Evolutionary conservation across 768 basidiomycete species (phyloP).

Genomic region (Lentinula raphanica): DNA sequence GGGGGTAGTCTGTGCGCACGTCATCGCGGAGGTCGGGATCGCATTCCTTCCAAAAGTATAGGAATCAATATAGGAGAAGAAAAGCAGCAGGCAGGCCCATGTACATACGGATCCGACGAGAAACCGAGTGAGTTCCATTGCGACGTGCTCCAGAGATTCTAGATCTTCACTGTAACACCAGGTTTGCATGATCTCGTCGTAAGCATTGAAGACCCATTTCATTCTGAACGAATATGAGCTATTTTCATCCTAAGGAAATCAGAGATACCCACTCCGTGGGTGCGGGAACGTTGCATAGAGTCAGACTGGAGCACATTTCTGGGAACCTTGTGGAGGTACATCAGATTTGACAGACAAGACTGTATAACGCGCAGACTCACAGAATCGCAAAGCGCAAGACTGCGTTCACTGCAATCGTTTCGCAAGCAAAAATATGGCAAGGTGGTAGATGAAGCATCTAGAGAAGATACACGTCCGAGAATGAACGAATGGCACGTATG

Average conservation of each 20-base stretch:
- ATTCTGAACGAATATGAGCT: slow-evolving; percentile 31
- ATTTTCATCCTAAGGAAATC: neutral
- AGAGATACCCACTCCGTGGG: slow-evolving; percentile 52
- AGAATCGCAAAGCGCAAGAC: slow-evolving; percentile 61
- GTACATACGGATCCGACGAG: slow-evolving; percentile 51
- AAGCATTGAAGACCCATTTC: slow-evolving; percentile 54
- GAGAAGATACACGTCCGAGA: neutral
- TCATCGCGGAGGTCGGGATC: slow-evolving; percentile 60
- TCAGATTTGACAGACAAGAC: neutral
- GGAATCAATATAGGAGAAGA: neutral
- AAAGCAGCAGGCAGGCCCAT: neutral
- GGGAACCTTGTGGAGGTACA: slow-evolving; percentile 49
- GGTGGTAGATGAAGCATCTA: slow-evolving; percentile 64
- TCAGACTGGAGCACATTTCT: slow-evolving; percentile 62
- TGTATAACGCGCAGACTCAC: slow-evolving; percentile 36
- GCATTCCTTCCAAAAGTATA: slow-evolving; percentile 31
- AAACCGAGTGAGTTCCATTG: slow-evolving; percentile 52
- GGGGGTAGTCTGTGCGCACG: slow-evolving; percentile 31
- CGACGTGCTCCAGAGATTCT: slow-evolving; percentile 61
- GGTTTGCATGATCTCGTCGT: slow-evolving; percentile 55
- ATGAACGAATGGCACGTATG: neutral
- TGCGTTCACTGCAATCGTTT: slow-evolving; percentile 48
- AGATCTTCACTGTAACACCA: slow-evolving; percentile 66
- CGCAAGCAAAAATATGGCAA: slow-evolving; percentile 68
- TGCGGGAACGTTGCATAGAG: slow-evolving; percentile 63